Percentiles rank a stretch among this genome's conserved stretches.
Evolutionary conservation across 306 rosid species (phyloP).

Genomic region (Begonia peltatifolia): DNA sequence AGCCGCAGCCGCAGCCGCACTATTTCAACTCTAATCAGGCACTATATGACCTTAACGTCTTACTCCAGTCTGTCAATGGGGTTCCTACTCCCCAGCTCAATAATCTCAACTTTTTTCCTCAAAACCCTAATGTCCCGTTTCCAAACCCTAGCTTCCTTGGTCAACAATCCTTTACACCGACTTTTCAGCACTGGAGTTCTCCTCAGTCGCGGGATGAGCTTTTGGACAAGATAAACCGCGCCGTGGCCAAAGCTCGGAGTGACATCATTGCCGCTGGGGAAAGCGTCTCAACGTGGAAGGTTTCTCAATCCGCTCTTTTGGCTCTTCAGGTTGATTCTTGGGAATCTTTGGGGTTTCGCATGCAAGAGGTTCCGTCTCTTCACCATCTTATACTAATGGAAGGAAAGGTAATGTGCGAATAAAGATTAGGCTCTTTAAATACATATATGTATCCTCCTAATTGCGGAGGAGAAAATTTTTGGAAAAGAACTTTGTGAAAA

Average conservation of each 20-base stretch:
- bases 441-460: no score
- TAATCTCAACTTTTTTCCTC: constrained; percentile 1
- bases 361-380: constrained; percentile 72
- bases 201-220: constrained; percentile 13
- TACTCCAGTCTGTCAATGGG: not conserved
- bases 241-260: constrained; percentile 31
- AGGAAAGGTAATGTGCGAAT: constrained; percentile 49
- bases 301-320: constrained; percentile 39
- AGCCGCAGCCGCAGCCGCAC: constrained; percentile 7
- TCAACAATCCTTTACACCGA: constrained; percentile 8
- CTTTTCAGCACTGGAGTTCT: constrained; percentile 1
- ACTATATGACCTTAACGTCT: constrained; percentile 1
- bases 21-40: not conserved
- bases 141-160: constrained; percentile 20
- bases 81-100: not conserved
- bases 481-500: no score
- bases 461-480: no score
- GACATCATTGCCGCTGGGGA: constrained; percentile 34
- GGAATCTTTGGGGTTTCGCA: constrained; percentile 41
- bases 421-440: not conserved
- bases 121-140: constrained; percentile 9
- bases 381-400: constrained; percentile 34
- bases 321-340: constrained; percentile 47
- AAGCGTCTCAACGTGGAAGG: constrained; percentile 56
- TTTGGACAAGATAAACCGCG: constrained; percentile 19